Conservation (phyloP, 331 rosid species). For the Pyrus hybrid region DNA sequence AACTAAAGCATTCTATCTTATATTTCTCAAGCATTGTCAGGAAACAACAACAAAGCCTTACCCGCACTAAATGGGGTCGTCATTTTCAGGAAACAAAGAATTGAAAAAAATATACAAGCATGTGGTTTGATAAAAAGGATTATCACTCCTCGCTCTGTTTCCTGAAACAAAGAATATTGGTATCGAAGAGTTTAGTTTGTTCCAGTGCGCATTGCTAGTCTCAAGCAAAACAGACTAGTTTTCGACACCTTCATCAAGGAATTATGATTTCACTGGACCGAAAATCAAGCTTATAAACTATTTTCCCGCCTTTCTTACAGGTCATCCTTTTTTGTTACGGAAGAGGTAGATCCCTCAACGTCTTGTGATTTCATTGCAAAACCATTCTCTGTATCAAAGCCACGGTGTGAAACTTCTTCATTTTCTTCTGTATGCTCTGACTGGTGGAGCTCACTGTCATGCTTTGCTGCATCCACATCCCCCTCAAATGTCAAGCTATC, state of each 20-base stretch:
- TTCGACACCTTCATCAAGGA: neutral
- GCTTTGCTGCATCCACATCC: slow-evolving; percentile 26
- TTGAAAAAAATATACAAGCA: neutral
- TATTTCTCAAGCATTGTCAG: too few relatives aligned
- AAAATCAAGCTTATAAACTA: neutral
- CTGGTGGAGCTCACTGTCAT: slow-evolving; percentile 25
- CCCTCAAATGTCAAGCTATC: slow-evolving; percentile 17
- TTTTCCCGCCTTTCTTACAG: neutral
- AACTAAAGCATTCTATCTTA: too few relatives aligned
- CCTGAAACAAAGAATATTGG: neutral
- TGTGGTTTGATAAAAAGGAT: neutral
- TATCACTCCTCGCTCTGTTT: neutral
- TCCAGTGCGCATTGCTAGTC: neutral
- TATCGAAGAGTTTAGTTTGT: neutral
- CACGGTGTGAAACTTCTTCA: slow-evolving; percentile 40
- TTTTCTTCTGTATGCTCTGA: slow-evolving; percentile 21
- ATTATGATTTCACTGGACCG: neutral
- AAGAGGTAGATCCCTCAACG: slow-evolving; percentile 15
- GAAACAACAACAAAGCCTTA: too few relatives aligned
- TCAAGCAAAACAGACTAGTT: slow-evolving; percentile 10
- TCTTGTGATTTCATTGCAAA: slow-evolving; percentile 24
- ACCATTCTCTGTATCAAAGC: slow-evolving; percentile 34
- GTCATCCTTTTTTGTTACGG: slow-evolving; percentile 33
- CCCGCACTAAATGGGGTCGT: too few relatives aligned
- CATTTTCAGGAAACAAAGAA: neutral